Conservation (phyloP, 768 basidiomycete genomes). For the Lyophyllum shimeji region DNA sequence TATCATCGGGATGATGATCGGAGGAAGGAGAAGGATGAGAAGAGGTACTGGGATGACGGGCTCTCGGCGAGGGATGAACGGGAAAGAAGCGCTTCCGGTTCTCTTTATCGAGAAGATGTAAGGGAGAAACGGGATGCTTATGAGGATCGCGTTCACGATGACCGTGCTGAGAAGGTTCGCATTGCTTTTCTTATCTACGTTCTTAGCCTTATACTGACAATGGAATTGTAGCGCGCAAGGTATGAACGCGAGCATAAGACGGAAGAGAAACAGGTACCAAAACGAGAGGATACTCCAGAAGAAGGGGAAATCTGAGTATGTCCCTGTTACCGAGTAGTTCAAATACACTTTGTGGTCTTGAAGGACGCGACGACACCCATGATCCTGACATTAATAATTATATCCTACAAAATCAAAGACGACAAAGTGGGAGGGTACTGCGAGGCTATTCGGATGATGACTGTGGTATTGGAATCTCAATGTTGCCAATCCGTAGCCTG, state of each 20-base stretch:
- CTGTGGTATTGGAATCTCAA: conserved; percentile 43
- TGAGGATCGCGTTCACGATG: conserved; percentile 50
- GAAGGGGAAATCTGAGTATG: conserved; percentile 75
- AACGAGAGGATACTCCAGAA: conserved; percentile 77
- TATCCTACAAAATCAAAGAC: conserved; percentile 8
- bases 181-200: neutral
- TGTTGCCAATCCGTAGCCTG: conserved; percentile 87
- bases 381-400: conserved; percentile 10
- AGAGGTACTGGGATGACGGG: conserved; percentile 48
- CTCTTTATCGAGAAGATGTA: conserved; percentile 41
- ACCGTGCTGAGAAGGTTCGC: conserved; percentile 67
- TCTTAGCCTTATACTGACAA: conserved; percentile 10
- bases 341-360: neutral
- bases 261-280: conserved; percentile 38
- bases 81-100: conserved; percentile 34
- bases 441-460: conserved; percentile 14
- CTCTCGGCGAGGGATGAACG: conserved; percentile 29
- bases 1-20: conserved; percentile 56
- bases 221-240: conserved; percentile 45
- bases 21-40: conserved; percentile 46
- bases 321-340: neutral
- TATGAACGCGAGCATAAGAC: conserved; percentile 46
- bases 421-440: neutral
- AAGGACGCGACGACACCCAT: neutral
- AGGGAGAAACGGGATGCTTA: conserved; percentile 53